These are phyloP conservation scores for Gossypium aridum DNA, from an alignment of 441 rosid species.

Conservation along the genomic window DNA sequence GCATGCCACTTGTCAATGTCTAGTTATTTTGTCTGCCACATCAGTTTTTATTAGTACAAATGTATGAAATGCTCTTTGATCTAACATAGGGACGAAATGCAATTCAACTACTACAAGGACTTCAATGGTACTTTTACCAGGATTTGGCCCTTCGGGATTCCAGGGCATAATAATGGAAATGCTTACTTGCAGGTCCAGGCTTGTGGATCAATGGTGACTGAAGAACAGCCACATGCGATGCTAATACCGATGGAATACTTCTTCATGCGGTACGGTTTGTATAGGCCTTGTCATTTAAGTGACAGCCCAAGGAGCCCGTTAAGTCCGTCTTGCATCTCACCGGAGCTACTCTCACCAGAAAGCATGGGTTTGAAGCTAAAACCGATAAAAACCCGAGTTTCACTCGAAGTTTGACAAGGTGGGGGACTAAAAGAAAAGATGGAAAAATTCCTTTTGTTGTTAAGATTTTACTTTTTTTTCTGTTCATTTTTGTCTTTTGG, in stretches of 20 bases:
- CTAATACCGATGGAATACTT: constrained; percentile 74
- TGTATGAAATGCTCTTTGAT: no score
- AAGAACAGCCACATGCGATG: constrained; percentile 87
- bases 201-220: constrained; percentile 82
- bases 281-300: constrained; percentile 40
- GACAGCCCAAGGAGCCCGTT: constrained; percentile 69
- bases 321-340: constrained; percentile 67
- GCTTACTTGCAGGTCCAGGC: constrained; percentile 47
- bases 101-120: no score
- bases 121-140: no score
- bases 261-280: constrained; percentile 64
- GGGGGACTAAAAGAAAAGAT: neutral
- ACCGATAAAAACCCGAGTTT: constrained; percentile 63
- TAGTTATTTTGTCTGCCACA: no score
- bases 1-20: no score
- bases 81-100: no score
- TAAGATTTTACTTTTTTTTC: neutral
- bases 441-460: neutral
- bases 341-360: constrained; percentile 74
- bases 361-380: constrained; percentile 75
- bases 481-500: constrained; percentile 9
- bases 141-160: neutral
- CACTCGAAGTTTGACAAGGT: constrained; percentile 23
- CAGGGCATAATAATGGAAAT: neutral
- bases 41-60: no score